Percentiles rank a stretch among this genome's conserved stretches.
Conservation (phyloP, 371 early-diverging fungal species). For the Mortierella sp. region DNA sequence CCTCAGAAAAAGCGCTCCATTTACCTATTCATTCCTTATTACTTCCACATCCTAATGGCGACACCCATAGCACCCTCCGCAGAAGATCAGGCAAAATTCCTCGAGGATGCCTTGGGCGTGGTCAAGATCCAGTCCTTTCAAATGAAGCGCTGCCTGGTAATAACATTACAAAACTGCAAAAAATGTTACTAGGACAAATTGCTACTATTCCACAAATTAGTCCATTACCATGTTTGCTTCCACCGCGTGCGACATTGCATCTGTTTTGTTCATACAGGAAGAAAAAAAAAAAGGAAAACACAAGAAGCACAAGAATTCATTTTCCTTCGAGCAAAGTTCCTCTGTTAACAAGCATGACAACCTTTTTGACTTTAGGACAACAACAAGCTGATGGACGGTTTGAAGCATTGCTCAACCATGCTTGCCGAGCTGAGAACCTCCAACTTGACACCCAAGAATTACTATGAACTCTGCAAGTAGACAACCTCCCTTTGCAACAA, state of each 20-base stretch:
- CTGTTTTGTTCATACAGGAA: neutral
- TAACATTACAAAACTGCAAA: neutral
- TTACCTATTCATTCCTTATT: neutral
- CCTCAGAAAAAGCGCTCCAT: no score
- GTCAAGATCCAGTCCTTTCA: conserved; percentile 92
- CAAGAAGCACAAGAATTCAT: neutral
- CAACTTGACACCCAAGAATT: conserved; percentile 93
- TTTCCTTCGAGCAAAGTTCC: no score
- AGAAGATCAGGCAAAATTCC: conserved; percentile 85
- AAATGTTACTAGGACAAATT: neutral
- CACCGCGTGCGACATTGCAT: no score
- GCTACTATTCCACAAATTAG: neutral
- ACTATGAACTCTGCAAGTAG: conserved; percentile 95
- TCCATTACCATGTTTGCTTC: neutral
- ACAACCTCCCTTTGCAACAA: neutral
- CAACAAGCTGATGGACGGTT: conserved; percentile 92
- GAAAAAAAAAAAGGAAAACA: neutral
- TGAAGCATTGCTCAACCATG: conserved; percentile 97
- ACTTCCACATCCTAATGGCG: conserved; percentile 5
- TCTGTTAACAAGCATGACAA: neutral
- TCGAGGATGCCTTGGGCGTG: conserved; percentile 86
- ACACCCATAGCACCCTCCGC: conserved; percentile 43
- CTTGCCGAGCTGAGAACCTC: conserved; percentile 94
- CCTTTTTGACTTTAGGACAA: conserved; percentile 71
- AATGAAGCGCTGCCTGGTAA: conserved; percentile 90